Evolutionary conservation across 768 basidiomycete genomes (phyloP).

Genomic region (Dioszegia aurantiaca): DNA sequence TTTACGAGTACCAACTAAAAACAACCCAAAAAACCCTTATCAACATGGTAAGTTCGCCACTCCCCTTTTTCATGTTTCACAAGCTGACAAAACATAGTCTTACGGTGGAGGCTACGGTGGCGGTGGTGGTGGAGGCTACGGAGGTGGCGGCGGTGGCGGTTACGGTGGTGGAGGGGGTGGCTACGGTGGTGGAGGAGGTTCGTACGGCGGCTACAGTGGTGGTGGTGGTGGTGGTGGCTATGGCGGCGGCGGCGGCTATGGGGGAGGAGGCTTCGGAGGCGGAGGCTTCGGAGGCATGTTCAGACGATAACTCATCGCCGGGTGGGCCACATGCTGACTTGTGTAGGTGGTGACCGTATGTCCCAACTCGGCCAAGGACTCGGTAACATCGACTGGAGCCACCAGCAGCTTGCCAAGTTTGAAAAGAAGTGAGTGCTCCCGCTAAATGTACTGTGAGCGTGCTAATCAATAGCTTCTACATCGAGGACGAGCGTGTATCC

Average conservation of each 20-base stretch:
- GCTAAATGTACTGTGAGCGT: neutral
- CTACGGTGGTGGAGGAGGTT: constrained; percentile 22
- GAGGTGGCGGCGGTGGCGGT: constrained; percentile 14
- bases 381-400: constrained; percentile 78
- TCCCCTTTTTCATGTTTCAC: neutral
- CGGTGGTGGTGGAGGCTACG: constrained; percentile 12
- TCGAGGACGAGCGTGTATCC: constrained; percentile 81
- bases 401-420: constrained; percentile 71
- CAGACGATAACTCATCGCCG: constrained; percentile 43
- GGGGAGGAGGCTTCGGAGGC: constrained; percentile 38
- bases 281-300: constrained; percentile 52
- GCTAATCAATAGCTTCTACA: constrained; percentile 40
- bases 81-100: constrained; percentile 17
- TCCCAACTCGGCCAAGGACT: constrained; percentile 75
- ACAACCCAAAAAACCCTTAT: constrained; percentile 1
- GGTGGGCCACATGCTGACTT: constrained; percentile 27
- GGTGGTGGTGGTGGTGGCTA: constrained; percentile 25
- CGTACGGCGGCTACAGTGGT: constrained; percentile 20
- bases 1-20: neutral
- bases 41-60: constrained; percentile 21
- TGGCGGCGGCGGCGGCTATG: constrained; percentile 22
- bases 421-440: constrained; percentile 75
- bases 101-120: constrained; percentile 27
- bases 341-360: constrained; percentile 59
- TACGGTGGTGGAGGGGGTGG: constrained; percentile 18